Evolutionary conservation across 495 filamentous ascomycete genomes (phyloP), one percentile per base, ranked within the genome.

Genomic region (Hyphodiscus hymeniophilus): DNA sequence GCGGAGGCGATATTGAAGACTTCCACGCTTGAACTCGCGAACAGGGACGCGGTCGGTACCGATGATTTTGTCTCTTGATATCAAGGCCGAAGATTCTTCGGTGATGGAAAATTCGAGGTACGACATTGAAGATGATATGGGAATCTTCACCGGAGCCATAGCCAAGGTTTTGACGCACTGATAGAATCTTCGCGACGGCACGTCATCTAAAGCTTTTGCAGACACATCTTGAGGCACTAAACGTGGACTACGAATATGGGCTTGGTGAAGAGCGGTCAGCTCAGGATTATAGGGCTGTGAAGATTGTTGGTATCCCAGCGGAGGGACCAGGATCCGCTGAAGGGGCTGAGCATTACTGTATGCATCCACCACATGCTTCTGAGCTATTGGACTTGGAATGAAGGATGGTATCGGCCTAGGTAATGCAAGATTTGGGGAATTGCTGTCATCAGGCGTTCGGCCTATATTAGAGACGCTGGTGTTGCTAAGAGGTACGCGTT

Each of bases 1-100:
- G 55, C 70, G 51, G 58, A 72, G 10, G 8, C 52, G 52, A 50
- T 59, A 61, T 35, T 59, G 59, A 3, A 61, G 32, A 11, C 55
- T 42, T 13, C 58, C 58, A 18, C 18, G 40, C 42, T 32, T 39
- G 31, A 58, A 48, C 12, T 40, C 36, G 10, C 58, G 48, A 3
- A 21, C 43, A 5, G 42, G 11, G 6, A 39, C 12, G 31, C 41
- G 50, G 21, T 34, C 42, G 23, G 20, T 39, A 7, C 23, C 32
- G n/a, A 24, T 20, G 8, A 38, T 15, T 32, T 17, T 30, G 34
- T 57, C 54, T 23, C 21, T 39, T 18, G 58, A 34, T 20, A 61
- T 48, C 1, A 32, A 34, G 5, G 34, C 12, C 28, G 54, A 28
- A 7, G 55, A 45, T 1, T 15, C 31, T 16, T 47, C 38, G 18